Evolutionary conservation across 495 filamentous ascomycete genomes (phyloP), one percentile per base, ranked within the genome.

Genomic region (Penicillium chermesinum): DNA sequence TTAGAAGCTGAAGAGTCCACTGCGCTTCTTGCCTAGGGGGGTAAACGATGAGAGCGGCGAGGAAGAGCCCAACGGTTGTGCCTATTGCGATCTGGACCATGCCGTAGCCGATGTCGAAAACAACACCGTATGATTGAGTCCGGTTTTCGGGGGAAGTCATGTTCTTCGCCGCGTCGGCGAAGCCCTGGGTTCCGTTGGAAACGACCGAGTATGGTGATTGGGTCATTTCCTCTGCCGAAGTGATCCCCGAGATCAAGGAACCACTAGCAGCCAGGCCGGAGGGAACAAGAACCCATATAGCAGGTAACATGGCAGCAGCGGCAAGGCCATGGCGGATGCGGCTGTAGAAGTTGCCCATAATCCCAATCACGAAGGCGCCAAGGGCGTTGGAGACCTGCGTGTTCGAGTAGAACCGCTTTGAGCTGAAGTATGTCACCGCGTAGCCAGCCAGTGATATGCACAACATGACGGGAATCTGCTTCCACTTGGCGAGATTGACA

Each of bases 11-110:
- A 95, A 95, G 42, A 96, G 67, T 7, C 90, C 91, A 62, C 87
- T 91, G 50, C 90, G 81, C 62, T 85, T 85, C 72, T 96, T 96
- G 9, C 91, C 90, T 50, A 95, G 72, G n/a, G 1, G 91, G 91
- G 75, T 97, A 97, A 3, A 96, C 83, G 18, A 95, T 72, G 51
- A 96, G 59, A 2, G 88, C 88, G 43, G 88, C 88, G 40, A 95
- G 68, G 59, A 95, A 96, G 25, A 97, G 66, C 7, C 91, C 91
- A 2, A 96, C 89, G 2, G 89, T 91, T 51, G 95, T 94, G 18
- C 88, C 91, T 60, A 95, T 91, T 4, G 91, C 91, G 12, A 96
- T 81, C 59, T 96, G 88, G 38, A 97, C 82, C 72, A 97, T 93
- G 32, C 80, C 84, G 53, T 87, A 90, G 16, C 86, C 80, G 27